These are phyloP conservation scores for Tetracladium setigerum DNA, from an alignment of 495 filamentous ascomycete species.

Conservation along the genomic window DNA sequence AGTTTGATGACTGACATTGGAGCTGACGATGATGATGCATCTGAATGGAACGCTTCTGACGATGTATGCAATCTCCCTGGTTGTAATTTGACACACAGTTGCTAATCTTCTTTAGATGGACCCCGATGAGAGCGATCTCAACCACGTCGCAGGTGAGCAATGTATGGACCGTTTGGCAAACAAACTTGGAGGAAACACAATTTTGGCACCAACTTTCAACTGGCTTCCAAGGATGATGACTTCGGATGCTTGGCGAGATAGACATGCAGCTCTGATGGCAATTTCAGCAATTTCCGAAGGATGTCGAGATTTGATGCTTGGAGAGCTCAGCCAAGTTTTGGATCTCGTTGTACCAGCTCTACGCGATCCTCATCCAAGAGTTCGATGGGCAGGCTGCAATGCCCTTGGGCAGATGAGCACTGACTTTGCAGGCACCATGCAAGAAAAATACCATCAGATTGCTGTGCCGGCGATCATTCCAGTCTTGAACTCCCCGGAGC, in stretches of 20 bases:
- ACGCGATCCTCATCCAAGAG: conserved; percentile 85
- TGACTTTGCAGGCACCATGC: conserved; percentile 98
- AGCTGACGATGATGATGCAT: conserved; percentile 86
- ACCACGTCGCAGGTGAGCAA: conserved; percentile 97
- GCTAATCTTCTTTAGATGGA: conserved; percentile 54
- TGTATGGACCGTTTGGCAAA: conserved; percentile 98
- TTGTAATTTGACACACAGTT: not conserved
- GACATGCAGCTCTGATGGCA: conserved; percentile 97
- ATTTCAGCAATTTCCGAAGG: conserved; percentile 99
- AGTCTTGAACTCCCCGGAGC: conserved; percentile 82
- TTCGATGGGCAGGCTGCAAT: conserved; percentile 97
- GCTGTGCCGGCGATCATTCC: conserved; percentile 89
- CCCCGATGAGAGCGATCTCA: conserved; percentile 90
- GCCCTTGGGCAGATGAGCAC: conserved; percentile 99
- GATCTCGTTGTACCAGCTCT: conserved; percentile 89
- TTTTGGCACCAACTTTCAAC: conserved; percentile 88
- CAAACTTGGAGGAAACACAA: conserved; percentile 81
- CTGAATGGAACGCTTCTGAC: conserved; percentile 88
- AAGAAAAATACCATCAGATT: conserved; percentile 82
- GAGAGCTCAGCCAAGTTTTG: conserved; percentile 87
- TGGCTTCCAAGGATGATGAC: conserved; percentile 98
- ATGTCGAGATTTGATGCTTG: conserved; percentile 91
- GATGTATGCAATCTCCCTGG: conserved; percentile 53
- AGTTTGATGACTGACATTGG: conserved; percentile 99
- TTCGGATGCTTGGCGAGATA: conserved; percentile 88